These are phyloP conservation scores for Dipodascopsis uninucleata DNA, from an alignment of 805 yeast species.

Conservation along the genomic window DNA sequence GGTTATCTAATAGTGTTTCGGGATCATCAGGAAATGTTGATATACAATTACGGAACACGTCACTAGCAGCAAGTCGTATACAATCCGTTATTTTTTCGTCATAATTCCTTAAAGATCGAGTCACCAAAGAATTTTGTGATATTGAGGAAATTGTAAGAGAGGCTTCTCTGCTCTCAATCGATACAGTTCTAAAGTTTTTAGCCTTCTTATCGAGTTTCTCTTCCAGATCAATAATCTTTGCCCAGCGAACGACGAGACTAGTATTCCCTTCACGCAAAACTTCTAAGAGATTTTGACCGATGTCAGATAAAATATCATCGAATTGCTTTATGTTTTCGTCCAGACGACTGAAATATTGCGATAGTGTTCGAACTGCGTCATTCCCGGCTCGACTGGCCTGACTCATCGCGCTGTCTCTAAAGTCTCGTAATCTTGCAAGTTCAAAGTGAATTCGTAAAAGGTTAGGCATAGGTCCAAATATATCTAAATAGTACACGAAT, in stretches of 20 bases:
- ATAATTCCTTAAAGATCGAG: conserved; percentile 17
- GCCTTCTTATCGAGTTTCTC: conserved; percentile 69
- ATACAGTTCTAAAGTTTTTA: conserved; percentile 28
- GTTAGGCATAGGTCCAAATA: conserved; percentile 42
- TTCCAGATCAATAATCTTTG: conserved; percentile 77
- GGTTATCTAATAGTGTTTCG: conserved; percentile 60
- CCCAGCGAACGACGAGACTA: conserved; percentile 63
- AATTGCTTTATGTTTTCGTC: conserved; percentile 52
- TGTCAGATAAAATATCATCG: conserved; percentile 56
- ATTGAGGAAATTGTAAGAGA: conserved; percentile 12
- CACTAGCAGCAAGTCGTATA: conserved; percentile 46
- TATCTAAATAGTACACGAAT: conserved; percentile 6
- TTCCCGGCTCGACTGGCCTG: conserved; percentile 48
- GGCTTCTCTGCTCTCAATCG: not conserved
- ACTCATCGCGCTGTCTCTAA: conserved; percentile 67
- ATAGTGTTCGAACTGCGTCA: conserved; percentile 59
- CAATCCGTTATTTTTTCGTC: conserved; percentile 20
- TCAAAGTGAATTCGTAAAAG: conserved; percentile 66
- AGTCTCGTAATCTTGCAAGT: conserved; percentile 68
- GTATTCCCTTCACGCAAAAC: conserved; percentile 64
- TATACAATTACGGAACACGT: conserved; percentile 64
- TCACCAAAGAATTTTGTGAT: conserved; percentile 11
- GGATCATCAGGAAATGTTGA: conserved; percentile 48
- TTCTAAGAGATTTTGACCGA: conserved; percentile 70
- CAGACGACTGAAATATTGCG: conserved; percentile 51